These are phyloP conservation scores for Epichloe gansuensis DNA, from an alignment of 2,329 filamentous ascomycete genomes.

Conservation along the genomic window DNA sequence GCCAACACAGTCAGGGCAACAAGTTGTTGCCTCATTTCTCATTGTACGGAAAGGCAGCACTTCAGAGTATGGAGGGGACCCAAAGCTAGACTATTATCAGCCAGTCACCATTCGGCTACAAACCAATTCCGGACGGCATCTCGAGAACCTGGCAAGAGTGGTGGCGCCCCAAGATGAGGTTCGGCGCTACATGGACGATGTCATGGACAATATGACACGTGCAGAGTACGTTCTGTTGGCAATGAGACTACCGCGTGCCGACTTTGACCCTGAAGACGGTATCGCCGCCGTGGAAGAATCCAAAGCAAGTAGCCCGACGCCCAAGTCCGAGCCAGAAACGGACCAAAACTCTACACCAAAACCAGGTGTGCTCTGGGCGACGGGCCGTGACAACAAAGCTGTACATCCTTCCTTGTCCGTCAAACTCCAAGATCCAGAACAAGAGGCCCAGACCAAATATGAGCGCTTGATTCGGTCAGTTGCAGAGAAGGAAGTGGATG, in stretches of 20 bases:
- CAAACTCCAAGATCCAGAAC: constrained; percentile 21
- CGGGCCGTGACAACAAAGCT: constrained; percentile 8
- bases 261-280: constrained; percentile 18
- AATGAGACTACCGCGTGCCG: constrained; percentile 46
- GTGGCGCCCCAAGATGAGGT: constrained; percentile 53
- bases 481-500: constrained; percentile 20
- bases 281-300: constrained; percentile 15
- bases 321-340: constrained; percentile 16
- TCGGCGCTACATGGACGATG: constrained; percentile 52
- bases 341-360: constrained; percentile 13
- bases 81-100: constrained; percentile 59
- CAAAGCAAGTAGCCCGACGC: constrained; percentile 18
- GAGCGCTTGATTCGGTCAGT: constrained; percentile 25
- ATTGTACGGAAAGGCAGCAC: constrained; percentile 59
- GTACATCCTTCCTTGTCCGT: constrained; percentile 7
- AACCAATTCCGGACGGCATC: constrained; percentile 38
- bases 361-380: constrained; percentile 24
- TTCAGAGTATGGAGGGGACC: constrained; percentile 52
- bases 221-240: constrained; percentile 55
- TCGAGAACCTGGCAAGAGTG: constrained; percentile 48
- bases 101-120: constrained; percentile 54
- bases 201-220: constrained; percentile 56
- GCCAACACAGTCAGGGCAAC: constrained; percentile 33
- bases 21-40: constrained; percentile 62
- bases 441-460: constrained; percentile 22